These are phyloP conservation scores for Stagonosporopsis cucurbitacearum DNA, from an alignment of 2,329 filamentous ascomycete genomes.

Conservation along the genomic window DNA sequence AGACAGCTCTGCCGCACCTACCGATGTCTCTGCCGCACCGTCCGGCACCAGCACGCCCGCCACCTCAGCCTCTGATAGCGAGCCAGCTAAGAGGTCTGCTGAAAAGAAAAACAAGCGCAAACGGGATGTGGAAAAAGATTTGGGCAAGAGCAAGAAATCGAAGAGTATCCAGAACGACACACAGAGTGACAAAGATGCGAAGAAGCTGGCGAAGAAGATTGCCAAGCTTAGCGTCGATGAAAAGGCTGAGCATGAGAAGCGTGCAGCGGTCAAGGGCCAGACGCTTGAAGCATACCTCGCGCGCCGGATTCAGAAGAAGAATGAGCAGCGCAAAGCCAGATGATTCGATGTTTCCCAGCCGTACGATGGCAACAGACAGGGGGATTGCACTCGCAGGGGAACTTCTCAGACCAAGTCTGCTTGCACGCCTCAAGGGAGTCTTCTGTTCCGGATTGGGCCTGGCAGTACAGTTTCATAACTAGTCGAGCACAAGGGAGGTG, in stretches of 20 bases:
- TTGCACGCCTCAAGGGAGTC: no score
- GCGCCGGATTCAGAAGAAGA: slow-evolving; percentile 46
- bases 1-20: slow-evolving; percentile 26
- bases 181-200: slow-evolving; percentile 3
- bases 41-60: slow-evolving; percentile 36
- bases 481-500: no score
- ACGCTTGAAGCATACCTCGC: slow-evolving; percentile 46
- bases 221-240: slow-evolving; percentile 39
- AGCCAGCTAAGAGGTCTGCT: slow-evolving; percentile 17
- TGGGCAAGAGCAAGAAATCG: slow-evolving; percentile 25
- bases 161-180: slow-evolving; percentile 16
- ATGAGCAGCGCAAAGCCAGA: slow-evolving; percentile 18
- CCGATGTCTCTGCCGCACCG: slow-evolving; percentile 25
- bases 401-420: no score
- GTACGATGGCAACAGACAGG: neutral
- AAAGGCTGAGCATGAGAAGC: slow-evolving; percentile 38
- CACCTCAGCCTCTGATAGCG: slow-evolving; percentile 36
- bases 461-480: no score
- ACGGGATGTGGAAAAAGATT: slow-evolving; percentile 13
- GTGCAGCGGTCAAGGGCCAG: slow-evolving; percentile 48
- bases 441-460: no score
- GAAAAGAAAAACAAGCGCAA: slow-evolving; percentile 41
- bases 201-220: slow-evolving; percentile 34
- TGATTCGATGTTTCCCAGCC: neutral
- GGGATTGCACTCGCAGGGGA: neutral